These are phyloP conservation scores for Wickerhamiella infanticola DNA, from an alignment of 1,139 yeast genomes.

Conservation along the genomic window DNA sequence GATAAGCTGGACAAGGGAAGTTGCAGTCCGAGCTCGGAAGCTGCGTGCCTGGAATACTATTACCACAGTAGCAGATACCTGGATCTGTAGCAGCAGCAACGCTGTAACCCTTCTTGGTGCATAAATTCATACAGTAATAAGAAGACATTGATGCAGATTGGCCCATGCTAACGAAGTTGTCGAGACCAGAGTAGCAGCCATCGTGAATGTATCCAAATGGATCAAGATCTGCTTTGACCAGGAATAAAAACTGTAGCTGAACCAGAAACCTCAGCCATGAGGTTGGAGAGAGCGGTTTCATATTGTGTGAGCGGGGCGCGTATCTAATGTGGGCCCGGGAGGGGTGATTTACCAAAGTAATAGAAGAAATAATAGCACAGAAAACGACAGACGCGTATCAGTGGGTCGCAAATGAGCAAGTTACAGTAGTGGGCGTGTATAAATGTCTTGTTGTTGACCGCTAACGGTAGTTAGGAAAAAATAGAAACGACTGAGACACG, in stretches of 20 bases:
- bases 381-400: no score
- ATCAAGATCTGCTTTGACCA: background rate
- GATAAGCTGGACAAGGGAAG: constrained; percentile 37
- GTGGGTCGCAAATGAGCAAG: no score
- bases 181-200: constrained; percentile 17
- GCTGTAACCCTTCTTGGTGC: background rate
- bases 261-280: background rate
- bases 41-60: constrained; percentile 32
- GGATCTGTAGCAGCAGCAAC: constrained; percentile 24
- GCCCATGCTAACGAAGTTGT: constrained; percentile 12
- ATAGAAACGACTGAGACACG: no score
- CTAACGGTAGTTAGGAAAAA: no score
- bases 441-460: no score
- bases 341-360: no score
- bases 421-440: no score
- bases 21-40: constrained; percentile 27
- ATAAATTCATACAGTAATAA: background rate
- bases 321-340: no score
- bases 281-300: background rate
- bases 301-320: no score
- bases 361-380: no score
- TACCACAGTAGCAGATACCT: constrained; percentile 50
- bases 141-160: constrained; percentile 3
- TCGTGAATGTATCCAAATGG: constrained; percentile 1
- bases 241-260: background rate